Evolutionary conservation across 352 stramenopile species (phyloP), one percentile per base, ranked within the genome.

Genomic region (Thalassiosira livingstoniorum): DNA sequence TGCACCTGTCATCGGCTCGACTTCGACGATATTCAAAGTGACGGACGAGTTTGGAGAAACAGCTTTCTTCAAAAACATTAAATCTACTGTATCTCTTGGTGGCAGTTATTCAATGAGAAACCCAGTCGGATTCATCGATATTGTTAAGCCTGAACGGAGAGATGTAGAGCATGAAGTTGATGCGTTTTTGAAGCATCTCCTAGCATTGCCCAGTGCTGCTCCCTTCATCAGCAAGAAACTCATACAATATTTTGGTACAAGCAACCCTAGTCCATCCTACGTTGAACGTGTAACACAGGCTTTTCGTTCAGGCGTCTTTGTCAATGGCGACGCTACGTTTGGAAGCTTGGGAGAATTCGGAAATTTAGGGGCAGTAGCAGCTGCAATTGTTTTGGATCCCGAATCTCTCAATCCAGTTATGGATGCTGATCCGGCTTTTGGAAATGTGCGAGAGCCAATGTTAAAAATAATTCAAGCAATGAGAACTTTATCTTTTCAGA

Each of bases 131-230:
- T 78, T 78, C 42, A 51, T 51, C 71, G 27, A 57, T 66, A 10
- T 65, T 60, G 42, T 31, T 27, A 68, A 81, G 34, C 64, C 60
- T 1, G 69, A 80, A 68, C 45, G 37, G 7, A 67, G 87, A 53
- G 90, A 94, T 83, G 88, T 86, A 4, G 35, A 86, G 15, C 82
- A 86, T 67, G 90, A 94, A 80, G 83, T 90, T 69, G 92, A 95
- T 63, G 90, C 87, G 11, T 80, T 91, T 2, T 60, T 95, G 11
- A 84, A 80, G 11, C 74, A 92, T 53, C 85, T 92, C 57, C 82
- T 92, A 69, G 75, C 79, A 43, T 87, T 94, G 58, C 34, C 47
- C 2, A 93, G 74, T 66, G 10, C 76, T 54, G 75, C 89, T 42
- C 87, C 89, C 32, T 93, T 91, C 72, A 78, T 93, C 13, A 60